Base-by-base conservation (phyloP, 805 yeast genomes). In the Metschnikowia sp. region DNA sequence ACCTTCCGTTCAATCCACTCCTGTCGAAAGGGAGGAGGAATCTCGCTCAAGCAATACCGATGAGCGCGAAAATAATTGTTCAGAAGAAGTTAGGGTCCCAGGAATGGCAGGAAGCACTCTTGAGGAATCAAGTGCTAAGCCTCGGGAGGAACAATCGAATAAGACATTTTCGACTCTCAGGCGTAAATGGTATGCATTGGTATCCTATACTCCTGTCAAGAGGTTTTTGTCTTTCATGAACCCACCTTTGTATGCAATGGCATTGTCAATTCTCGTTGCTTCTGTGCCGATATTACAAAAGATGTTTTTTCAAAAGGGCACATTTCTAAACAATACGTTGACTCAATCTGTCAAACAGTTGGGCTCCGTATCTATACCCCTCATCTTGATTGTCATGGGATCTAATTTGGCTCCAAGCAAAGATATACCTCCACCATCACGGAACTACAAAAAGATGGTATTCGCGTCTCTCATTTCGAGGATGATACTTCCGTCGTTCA, bases 241-340 rank as follows among this genome's bases (percentile, higher is more conserved):
- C 59, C 94, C 95, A n/a, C 95, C 94, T 12, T 68, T 86, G 47
- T 86, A 83, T 66, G 83, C 95, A 8, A 86, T 86, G 91, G 60
- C 82, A 10, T 63, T 82, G 1, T 77, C 91, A 3, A 78, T 86
- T 12, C 45, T 85, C 22, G 85, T 86, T 47, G 94, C 92, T 3
- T 77, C 88, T 0, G 69, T 84, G 15, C 83, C 86, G 5, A 65
- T 66, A 3, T 54, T 86, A 13, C 85, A 83, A 57, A 66, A 70
- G 33, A 70, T 74, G 45, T 80, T 86, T 51, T 86, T 81, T 60
- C 70, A 77, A 31, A 63, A 75, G 28, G 65, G 63, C 45, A 83
- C 89, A 0, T 86, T 86, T 56, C 58, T 84, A 28, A 81, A 81
- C 53, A 82, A 82, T 54, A 86, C 94, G 0, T 53, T 86, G 32